Conservation (phyloP, 257 asterid species). For the Paulownia fortunei region DNA sequence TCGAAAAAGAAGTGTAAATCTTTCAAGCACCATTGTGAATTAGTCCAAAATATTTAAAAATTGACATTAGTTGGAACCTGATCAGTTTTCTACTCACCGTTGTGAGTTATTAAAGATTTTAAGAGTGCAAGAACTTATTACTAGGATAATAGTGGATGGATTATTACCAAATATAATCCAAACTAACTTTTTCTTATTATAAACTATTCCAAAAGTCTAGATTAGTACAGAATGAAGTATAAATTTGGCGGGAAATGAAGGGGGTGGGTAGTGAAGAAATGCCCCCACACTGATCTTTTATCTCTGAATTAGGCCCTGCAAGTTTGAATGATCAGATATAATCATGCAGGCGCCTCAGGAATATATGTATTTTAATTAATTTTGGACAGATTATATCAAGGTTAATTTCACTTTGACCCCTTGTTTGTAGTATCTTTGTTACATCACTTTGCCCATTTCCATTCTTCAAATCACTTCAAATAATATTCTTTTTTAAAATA, state of each 20-base stretch:
- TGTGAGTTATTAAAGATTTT: no score
- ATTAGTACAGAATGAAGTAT: not conserved
- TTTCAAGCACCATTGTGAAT: no score
- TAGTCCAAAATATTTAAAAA: no score
- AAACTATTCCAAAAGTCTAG: not conserved
- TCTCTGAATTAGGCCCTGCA: slow-evolving; percentile 16
- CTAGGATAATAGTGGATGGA: not conserved
- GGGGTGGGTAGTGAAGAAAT: not conserved
- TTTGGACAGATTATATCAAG: not conserved
- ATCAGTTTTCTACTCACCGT: no score
- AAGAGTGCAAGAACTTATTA: no score
- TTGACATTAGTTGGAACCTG: no score
- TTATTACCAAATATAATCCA: not conserved
- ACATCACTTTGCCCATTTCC: no score
- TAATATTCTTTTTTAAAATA: no score
- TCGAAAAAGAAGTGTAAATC: no score
- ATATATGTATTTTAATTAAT: not conserved
- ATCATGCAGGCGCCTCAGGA: slow-evolving; percentile 5
- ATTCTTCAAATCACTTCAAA: no score
- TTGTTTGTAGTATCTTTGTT: no score
- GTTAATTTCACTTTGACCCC: no score
- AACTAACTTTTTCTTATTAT: not conserved
- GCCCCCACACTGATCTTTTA: slow-evolving; percentile 19
- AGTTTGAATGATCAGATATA: not conserved
- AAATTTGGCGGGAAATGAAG: slow-evolving; percentile 18